A percentile compares a stretch with the other conserved stretches of the same genome.
Conservation (phyloP, 768 basidiomycete species). For the Psilocybe subaeruginosa region DNA sequence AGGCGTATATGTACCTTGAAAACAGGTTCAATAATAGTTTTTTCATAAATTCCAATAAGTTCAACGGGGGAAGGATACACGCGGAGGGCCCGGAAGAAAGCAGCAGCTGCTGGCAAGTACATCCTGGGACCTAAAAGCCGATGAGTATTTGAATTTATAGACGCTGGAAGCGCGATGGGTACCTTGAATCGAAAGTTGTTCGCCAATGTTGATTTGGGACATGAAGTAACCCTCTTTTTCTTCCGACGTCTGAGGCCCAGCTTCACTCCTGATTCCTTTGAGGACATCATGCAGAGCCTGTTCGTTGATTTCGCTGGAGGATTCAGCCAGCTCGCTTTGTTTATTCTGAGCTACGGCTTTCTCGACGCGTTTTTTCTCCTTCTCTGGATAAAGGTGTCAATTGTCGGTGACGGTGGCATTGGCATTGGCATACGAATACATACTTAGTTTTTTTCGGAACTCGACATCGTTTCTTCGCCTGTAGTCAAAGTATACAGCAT, state of each 20-base stretch:
- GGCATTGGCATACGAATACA: constrained; percentile 31
- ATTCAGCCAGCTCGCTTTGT: constrained; percentile 35
- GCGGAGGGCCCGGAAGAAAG: constrained; percentile 91
- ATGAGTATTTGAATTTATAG: constrained; percentile 4
- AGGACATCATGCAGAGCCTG: constrained; percentile 68
- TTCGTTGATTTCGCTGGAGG: constrained; percentile 37
- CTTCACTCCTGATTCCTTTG: constrained; percentile 69
- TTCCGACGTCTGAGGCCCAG: constrained; percentile 65
- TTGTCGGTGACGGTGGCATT: constrained; percentile 18
- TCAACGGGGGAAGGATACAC: constrained; percentile 96
- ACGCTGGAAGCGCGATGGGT: constrained; percentile 21
- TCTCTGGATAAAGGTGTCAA: constrained; percentile 54
- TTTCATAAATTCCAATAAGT: constrained; percentile 93
- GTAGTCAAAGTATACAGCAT: constrained; percentile 95
- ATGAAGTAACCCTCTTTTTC: constrained; percentile 92
- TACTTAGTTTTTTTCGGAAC: constrained; percentile 90
- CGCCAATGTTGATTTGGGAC: constrained; percentile 85
- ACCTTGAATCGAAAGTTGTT: constrained; percentile 82
- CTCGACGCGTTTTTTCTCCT: constrained; percentile 88
- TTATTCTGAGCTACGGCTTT: constrained; percentile 63
- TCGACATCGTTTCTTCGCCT: constrained; percentile 83
- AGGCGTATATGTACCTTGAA: constrained; percentile 61
- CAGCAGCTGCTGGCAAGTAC: constrained; percentile 79
- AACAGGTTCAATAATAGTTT: constrained; percentile 79
- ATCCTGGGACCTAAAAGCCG: constrained; percentile 67